Percentiles rank a stretch among this genome's conserved stretches.
Conservation (phyloP, 345 rosid genomes). For the Citrus sinensis region DNA sequence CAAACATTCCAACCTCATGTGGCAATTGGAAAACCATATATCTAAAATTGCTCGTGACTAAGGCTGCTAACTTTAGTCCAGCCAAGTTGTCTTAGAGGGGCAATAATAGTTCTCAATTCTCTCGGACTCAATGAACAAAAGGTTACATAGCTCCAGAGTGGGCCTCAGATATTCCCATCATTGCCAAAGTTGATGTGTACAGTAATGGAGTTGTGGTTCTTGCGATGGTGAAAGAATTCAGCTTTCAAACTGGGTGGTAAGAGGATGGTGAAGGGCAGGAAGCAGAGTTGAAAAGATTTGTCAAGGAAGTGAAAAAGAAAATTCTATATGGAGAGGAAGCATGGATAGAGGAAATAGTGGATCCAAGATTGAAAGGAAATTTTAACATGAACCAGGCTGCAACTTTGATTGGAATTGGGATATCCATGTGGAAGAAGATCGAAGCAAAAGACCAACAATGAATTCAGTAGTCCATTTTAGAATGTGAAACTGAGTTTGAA, state of each 20-base stretch:
- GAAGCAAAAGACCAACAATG: constrained; percentile 37
- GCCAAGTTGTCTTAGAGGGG: constrained; percentile 39
- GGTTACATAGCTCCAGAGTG: constrained; percentile 43
- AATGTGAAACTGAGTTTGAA: constrained; percentile 17
- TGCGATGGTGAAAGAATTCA: constrained; percentile 36
- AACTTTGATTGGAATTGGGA: constrained; percentile 24
- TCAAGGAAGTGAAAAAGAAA: constrained; percentile 23
- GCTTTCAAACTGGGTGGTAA: constrained; percentile 25
- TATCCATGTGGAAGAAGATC: constrained; percentile 34
- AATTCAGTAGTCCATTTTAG: constrained; percentile 30
- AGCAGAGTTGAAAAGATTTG: constrained; percentile 27
- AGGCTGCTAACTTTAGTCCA: constrained; percentile 49
- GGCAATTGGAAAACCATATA: too few relatives aligned
- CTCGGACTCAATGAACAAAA: constrained; percentile 34
- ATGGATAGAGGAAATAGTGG: constrained; percentile 13
- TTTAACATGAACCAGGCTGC: constrained; percentile 23
- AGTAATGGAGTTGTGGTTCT: constrained; percentile 41
- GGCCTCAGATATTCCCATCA: constrained; percentile 34
- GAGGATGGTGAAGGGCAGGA: constrained; percentile 17
- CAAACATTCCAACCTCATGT: too few relatives aligned
- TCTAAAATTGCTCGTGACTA: constrained; percentile 7
- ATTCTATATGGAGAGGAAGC: constrained; percentile 20
- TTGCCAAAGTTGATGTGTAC: constrained; percentile 39
- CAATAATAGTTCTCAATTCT: constrained; percentile 10
- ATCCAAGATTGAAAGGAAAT: constrained; percentile 27